Conservation (phyloP, 2,329 filamentous ascomycete genomes). For the Blastomyces emzantsi region DNA sequence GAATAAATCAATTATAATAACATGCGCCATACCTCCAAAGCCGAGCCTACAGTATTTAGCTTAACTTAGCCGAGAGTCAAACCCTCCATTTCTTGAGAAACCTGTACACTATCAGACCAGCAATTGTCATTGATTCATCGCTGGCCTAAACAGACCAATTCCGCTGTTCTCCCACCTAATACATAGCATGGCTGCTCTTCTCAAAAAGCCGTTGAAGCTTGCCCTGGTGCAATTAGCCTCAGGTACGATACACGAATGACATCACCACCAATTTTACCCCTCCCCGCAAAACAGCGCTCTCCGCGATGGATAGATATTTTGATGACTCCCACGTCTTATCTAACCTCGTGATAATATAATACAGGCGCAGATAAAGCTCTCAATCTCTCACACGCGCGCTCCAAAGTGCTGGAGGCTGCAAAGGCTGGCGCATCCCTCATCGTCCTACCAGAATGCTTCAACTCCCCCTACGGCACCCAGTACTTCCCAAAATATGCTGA, state of each 20-base stretch:
- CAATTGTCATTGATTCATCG: not conserved
- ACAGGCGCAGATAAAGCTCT: slow-evolving; percentile 66
- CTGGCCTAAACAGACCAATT: too few relatives aligned
- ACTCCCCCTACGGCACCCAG: slow-evolving; percentile 87
- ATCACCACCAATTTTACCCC: slow-evolving; percentile 13
- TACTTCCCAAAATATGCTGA: slow-evolving; percentile 92
- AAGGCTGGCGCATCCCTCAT: slow-evolving; percentile 69
- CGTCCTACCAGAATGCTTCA: slow-evolving; percentile 97
- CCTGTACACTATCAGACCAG: not conserved
- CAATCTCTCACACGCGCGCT: slow-evolving; percentile 73
- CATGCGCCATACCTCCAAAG: not conserved
- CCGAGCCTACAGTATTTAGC: not conserved
- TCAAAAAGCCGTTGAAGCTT: slow-evolving; percentile 70
- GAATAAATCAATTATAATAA: too few relatives aligned
- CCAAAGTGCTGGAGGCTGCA: slow-evolving; percentile 75
- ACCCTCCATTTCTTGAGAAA: not conserved
- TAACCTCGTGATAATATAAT: not conserved
- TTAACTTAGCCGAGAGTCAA: not conserved
- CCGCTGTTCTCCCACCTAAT: not conserved
- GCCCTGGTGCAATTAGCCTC: slow-evolving; percentile 74
- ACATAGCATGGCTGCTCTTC: slow-evolving; percentile 44
- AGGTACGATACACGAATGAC: slow-evolving; percentile 35
- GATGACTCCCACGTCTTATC: not conserved
- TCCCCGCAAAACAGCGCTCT: slow-evolving; percentile 17
- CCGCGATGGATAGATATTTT: not conserved